Percentiles rank a stretch among this genome's conserved stretches.
Evolutionary conservation across 2,329 filamentous ascomycete genomes (phyloP).

Genomic region (Colletotrichum sp.): DNA sequence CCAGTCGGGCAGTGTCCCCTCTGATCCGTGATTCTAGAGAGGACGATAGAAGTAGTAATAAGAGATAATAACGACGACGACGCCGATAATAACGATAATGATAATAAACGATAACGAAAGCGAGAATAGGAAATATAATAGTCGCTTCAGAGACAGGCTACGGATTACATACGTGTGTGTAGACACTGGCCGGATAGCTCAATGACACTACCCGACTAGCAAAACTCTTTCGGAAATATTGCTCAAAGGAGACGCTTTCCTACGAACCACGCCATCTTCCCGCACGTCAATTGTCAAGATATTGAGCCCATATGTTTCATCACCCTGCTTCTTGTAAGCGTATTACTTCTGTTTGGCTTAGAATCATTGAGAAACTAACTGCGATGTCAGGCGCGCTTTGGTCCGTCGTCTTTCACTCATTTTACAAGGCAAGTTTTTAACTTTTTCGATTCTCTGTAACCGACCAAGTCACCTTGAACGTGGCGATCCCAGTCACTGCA

Average conservation of each 20-base stretch:
- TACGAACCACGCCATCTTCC: neutral
- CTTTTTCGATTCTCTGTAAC: neutral
- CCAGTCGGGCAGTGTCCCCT: too few relatives aligned
- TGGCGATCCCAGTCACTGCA: neutral
- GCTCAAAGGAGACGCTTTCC: neutral
- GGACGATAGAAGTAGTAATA: too few relatives aligned
- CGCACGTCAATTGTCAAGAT: neutral
- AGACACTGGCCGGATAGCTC: too few relatives aligned
- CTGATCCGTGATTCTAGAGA: too few relatives aligned
- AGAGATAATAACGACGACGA: too few relatives aligned
- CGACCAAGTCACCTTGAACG: neutral
- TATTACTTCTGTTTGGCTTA: neutral
- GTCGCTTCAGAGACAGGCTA: too few relatives aligned
- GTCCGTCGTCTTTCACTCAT: neutral
- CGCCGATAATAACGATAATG: too few relatives aligned
- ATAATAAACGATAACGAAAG: too few relatives aligned
- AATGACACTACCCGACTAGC: too few relatives aligned
- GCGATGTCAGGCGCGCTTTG: neutral
- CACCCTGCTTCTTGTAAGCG: neutral
- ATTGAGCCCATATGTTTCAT: neutral
- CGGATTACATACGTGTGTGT: too few relatives aligned
- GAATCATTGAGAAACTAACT: neutral
- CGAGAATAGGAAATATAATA: too few relatives aligned
- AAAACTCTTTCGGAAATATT: neutral
- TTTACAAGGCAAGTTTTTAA: neutral